A percentile compares a stretch with the other conserved stretches of the same genome.
Conservation (phyloP, 352 stramenopile genomes). For the Phytophthora multivora region DNA sequence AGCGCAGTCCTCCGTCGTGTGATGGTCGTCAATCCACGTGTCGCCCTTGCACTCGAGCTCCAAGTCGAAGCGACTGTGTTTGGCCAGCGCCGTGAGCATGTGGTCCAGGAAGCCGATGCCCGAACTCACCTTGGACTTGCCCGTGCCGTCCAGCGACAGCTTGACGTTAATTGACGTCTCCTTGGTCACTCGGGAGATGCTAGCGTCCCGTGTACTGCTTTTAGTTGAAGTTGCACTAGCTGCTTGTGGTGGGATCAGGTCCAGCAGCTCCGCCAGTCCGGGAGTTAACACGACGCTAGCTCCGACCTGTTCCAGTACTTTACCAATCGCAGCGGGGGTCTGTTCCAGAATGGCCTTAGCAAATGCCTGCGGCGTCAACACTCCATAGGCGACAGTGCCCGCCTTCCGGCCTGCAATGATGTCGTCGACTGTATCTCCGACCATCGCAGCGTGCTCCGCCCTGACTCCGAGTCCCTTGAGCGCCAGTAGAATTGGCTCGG, state of each 20-base stretch:
- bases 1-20: slow-evolving; percentile 95
- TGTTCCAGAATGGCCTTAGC: slow-evolving; percentile 77
- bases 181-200: slow-evolving; percentile 88
- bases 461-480: slow-evolving; percentile 86
- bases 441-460: slow-evolving; percentile 84
- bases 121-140: slow-evolving; percentile 84
- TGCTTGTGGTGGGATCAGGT: slow-evolving; percentile 56
- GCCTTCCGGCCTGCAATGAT: slow-evolving; percentile 87
- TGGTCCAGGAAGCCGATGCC: slow-evolving; percentile 94
- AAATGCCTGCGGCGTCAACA: slow-evolving; percentile 88
- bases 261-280: slow-evolving; percentile 82
- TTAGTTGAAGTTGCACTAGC: background rate
- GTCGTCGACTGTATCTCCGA: slow-evolving; percentile 97
- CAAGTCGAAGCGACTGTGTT: slow-evolving; percentile 92
- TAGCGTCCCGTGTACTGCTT: slow-evolving; percentile 37
- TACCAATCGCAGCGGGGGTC: slow-evolving; percentile 48
- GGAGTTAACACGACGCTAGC: slow-evolving; percentile 70
- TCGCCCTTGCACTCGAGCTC: slow-evolving; percentile 92
- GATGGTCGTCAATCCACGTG: slow-evolving; percentile 97
- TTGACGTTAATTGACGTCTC: slow-evolving; percentile 94
- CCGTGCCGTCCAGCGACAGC: slow-evolving; percentile 89
- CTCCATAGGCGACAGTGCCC: slow-evolving; percentile 71
- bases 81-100: slow-evolving; percentile 89
- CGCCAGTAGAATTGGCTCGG: slow-evolving; percentile 86
- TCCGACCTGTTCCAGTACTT: slow-evolving; percentile 59